Percentiles rank a stretch among this genome's conserved stretches.
phyloP scores from a whole-genome alignment of 2,329 filamentous ascomycete species.

The Neonectria neomacrospora region DNA sequence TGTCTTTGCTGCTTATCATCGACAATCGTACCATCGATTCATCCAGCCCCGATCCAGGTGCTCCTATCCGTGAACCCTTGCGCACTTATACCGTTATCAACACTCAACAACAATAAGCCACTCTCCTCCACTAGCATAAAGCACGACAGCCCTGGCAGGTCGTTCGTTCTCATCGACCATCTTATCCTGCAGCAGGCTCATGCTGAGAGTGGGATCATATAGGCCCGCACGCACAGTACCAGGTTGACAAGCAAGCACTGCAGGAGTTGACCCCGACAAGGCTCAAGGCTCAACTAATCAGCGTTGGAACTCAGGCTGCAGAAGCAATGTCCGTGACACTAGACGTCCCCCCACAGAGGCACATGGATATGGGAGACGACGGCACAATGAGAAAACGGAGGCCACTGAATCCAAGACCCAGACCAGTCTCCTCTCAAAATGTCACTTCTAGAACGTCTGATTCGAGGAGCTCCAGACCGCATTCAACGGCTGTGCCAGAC shows the following conservation, averaged over 20 bases:
- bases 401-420: background rate
- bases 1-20: background rate
- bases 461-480: background rate
- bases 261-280: background rate
- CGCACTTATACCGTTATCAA: background rate
- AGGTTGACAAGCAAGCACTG: background rate
- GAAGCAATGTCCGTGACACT: constrained; percentile 6
- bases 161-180: background rate
- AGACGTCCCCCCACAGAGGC: background rate
- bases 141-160: background rate
- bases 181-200: background rate
- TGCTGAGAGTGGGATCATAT: background rate
- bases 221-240: background rate
- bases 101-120: background rate
- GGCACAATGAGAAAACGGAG: background rate
- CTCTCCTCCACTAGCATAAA: background rate
- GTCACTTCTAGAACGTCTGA: constrained; percentile 1
- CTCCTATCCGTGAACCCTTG: background rate
- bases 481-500: background rate
- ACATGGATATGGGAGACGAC: background rate
- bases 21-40: background rate
- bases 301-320: background rate
- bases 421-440: constrained; percentile 14
- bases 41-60: background rate
- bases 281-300: background rate